phyloP scores from a whole-genome alignment of 2,329 filamentous ascomycete genomes.

The Coniochaeta sp. region DNA sequence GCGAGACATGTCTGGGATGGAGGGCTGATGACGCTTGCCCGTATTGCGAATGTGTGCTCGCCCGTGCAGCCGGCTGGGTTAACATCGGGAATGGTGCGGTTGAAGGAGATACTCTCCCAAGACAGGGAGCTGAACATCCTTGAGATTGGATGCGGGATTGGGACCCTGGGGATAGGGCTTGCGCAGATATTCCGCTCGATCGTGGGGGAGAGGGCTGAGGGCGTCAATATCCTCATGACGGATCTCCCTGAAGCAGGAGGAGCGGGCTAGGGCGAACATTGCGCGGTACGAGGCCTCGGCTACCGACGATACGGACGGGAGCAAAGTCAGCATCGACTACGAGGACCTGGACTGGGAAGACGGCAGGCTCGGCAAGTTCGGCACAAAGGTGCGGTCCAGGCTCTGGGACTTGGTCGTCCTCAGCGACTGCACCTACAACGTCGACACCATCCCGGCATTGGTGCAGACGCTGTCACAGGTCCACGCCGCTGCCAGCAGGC shows the following conservation, averaged over 20 bases:
- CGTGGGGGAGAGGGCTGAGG: background rate
- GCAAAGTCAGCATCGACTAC: conserved; percentile 29
- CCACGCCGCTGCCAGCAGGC: conserved; percentile 22
- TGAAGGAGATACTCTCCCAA: conserved; percentile 22
- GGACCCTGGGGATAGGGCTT: conserved; percentile 46
- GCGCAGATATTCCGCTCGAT: conserved; percentile 19
- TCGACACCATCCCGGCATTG: conserved; percentile 45
- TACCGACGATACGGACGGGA: conserved; percentile 5
- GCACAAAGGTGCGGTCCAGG: conserved; percentile 26
- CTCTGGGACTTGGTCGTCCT: conserved; percentile 48
- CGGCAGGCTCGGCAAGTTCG: conserved; percentile 37
- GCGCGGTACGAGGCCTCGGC: conserved; percentile 10
- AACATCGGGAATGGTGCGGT: background rate
- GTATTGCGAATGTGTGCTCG: conserved; percentile 22
- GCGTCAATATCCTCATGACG: conserved; percentile 31
- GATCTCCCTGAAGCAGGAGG: conserved; percentile 48
- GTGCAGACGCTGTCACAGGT: conserved; percentile 45
- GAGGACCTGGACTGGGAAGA: conserved; percentile 53
- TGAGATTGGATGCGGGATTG: conserved; percentile 51
- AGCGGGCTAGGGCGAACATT: conserved; percentile 42
- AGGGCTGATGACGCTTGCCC: conserved; percentile 38
- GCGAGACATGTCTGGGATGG: conserved; percentile 54
- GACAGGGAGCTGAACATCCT: conserved; percentile 32
- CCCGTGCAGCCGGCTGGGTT: conserved; percentile 4
- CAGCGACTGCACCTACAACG: conserved; percentile 57